Evolutionary conservation across 1,284 basidiomycete genomes (phyloP).

Genomic region (Cutaneotrichosporon sp.): DNA sequence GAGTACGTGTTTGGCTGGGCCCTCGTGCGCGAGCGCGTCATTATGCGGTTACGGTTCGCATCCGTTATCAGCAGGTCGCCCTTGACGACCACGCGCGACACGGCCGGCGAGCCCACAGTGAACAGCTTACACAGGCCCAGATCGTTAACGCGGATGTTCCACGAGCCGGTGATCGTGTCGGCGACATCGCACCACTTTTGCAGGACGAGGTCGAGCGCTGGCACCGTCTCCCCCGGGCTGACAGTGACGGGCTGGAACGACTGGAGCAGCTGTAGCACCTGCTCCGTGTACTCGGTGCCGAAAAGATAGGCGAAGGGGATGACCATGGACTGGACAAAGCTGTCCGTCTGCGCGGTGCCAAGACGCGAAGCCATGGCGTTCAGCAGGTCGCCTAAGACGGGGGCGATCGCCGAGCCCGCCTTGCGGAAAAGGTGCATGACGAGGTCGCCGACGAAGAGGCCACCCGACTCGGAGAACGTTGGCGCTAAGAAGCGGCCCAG

Average conservation of each 20-base stretch:
- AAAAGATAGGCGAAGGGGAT: slow-evolving; percentile 92
- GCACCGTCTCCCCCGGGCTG: slow-evolving; percentile 57
- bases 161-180: slow-evolving; percentile 90
- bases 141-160: slow-evolving; percentile 77
- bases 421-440: slow-evolving; percentile 88
- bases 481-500: slow-evolving; percentile 72
- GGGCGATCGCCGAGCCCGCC: slow-evolving; percentile 62
- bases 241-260: slow-evolving; percentile 55
- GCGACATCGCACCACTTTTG: slow-evolving; percentile 91
- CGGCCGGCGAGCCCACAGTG: slow-evolving; percentile 62
- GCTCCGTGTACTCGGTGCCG: slow-evolving; percentile 70
- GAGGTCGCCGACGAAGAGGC: slow-evolving; percentile 87
- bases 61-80: slow-evolving; percentile 87
- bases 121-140: slow-evolving; percentile 79
- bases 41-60: slow-evolving; percentile 80
- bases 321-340: slow-evolving; percentile 78
- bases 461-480: slow-evolving; percentile 69
- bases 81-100: slow-evolving; percentile 72
- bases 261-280: slow-evolving; percentile 72
- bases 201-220: slow-evolving; percentile 71
- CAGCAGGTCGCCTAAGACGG: slow-evolving; percentile 78
- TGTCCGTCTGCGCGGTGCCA: slow-evolving; percentile 76
- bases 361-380: slow-evolving; percentile 79
- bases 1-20: slow-evolving; percentile 80
- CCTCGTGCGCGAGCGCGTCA: slow-evolving; percentile 89